Evolutionary conservation across 805 yeast genomes (phyloP).

Genomic region (Candida xyloterini): DNA sequence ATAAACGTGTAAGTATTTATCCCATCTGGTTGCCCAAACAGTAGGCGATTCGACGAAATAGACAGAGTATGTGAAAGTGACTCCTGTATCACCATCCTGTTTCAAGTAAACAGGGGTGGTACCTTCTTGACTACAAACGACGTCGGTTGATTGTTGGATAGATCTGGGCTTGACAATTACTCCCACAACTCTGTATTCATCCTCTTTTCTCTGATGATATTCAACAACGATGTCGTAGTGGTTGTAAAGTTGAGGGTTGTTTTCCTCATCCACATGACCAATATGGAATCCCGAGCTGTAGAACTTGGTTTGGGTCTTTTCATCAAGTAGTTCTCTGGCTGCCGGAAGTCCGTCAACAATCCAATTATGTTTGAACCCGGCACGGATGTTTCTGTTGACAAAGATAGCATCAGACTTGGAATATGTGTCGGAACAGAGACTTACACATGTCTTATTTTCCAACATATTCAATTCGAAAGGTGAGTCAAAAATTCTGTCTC

Average conservation of each 20-base stretch:
- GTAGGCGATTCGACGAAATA: constrained; percentile 65
- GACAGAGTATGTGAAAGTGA: constrained; percentile 84
- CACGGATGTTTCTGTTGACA: constrained; percentile 72
- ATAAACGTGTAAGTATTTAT: constrained; percentile 85
- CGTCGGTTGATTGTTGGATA: constrained; percentile 20
- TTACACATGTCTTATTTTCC: constrained; percentile 62
- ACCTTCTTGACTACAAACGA: constrained; percentile 19
- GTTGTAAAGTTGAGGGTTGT: constrained; percentile 62
- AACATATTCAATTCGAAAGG: constrained; percentile 83
- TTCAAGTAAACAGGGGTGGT: constrained; percentile 44
- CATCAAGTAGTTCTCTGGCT: constrained; percentile 59
- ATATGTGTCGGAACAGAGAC: constrained; percentile 62
- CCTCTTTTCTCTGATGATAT: constrained; percentile 71
- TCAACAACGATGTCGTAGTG: constrained; percentile 79
- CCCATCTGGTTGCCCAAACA: constrained; percentile 99
- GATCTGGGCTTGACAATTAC: constrained; percentile 75
- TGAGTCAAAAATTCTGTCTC: constrained; percentile 92
- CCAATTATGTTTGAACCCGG: constrained; percentile 90
- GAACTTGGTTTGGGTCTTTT: constrained; percentile 56
- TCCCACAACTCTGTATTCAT: constrained; percentile 85
- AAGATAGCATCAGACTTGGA: constrained; percentile 67
- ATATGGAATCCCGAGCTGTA: constrained; percentile 81
- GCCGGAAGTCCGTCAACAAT: constrained; percentile 93
- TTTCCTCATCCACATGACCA: constrained; percentile 61
- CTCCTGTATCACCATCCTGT: constrained; percentile 50